Conservation (phyloP, 352 stramenopile species). For the Sclerospora graminicola region DNA sequence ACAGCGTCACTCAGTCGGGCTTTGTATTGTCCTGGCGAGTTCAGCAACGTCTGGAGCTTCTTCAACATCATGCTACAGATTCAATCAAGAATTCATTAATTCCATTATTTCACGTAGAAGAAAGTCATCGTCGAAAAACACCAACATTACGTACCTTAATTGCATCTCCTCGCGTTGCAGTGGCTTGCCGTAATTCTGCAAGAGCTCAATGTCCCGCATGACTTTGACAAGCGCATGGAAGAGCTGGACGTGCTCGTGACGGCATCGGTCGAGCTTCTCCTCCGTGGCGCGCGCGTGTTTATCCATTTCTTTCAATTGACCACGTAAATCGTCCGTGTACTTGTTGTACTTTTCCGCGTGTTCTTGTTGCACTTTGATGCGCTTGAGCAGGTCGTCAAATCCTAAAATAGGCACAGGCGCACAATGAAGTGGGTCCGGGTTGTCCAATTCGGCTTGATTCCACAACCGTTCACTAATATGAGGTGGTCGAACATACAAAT, state of each 20-base stretch:
- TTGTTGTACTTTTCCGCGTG: slow-evolving; percentile 75
- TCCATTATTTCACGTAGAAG: no score
- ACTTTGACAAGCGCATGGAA: slow-evolving; percentile 78
- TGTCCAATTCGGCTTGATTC: slow-evolving; percentile 80
- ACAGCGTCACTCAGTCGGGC: slow-evolving; percentile 72
- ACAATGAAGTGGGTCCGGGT: slow-evolving; percentile 74
- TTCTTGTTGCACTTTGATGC: slow-evolving; percentile 72
- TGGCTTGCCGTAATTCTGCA: slow-evolving; percentile 80
- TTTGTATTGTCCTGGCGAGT: slow-evolving; percentile 83
- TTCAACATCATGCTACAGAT: slow-evolving; percentile 56
- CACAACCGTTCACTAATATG: slow-evolving; percentile 80
- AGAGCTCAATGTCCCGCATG: slow-evolving; percentile 83
- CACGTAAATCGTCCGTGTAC: slow-evolving; percentile 65
- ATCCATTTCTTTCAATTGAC: slow-evolving; percentile 73
- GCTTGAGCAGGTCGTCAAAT: slow-evolving; percentile 73
- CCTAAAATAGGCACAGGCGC: slow-evolving; percentile 67
- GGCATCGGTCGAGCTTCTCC: slow-evolving; percentile 79
- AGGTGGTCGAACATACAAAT: slow-evolving; percentile 67
- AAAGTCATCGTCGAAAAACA: no score
- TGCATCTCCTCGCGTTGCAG: slow-evolving; percentile 71
- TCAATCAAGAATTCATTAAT: no score
- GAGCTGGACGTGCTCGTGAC: slow-evolving; percentile 75
- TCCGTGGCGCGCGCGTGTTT: slow-evolving; percentile 68
- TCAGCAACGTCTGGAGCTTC: slow-evolving; percentile 70
- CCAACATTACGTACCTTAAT: slow-evolving; percentile 68